Evolutionary conservation across 441 rosid genomes (phyloP).

Genomic region (Gossypium gossypioides): DNA sequence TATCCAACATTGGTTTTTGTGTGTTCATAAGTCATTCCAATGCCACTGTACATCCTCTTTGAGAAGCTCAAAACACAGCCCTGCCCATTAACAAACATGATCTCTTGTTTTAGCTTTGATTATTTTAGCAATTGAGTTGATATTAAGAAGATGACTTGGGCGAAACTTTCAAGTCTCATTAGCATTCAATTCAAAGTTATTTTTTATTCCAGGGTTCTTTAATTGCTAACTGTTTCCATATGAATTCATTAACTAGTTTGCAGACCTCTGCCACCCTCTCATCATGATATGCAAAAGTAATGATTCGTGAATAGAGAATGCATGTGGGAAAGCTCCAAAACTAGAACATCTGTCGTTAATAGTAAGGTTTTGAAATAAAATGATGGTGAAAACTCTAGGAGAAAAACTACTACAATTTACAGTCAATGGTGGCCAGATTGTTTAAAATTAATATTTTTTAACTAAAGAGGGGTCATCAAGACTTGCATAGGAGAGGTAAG

Average conservation of each 20-base stretch:
- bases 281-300: not conserved
- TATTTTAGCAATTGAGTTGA: not conserved
- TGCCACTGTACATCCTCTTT: not conserved
- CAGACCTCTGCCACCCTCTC: not conserved
- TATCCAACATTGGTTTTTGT: conserved; percentile 24
- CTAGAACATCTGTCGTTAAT: not conserved
- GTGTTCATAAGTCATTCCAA: conserved; percentile 20
- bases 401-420: not conserved
- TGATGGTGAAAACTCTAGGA: not conserved
- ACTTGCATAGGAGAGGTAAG: conserved; percentile 19
- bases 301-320: not conserved
- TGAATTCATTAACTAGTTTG: not conserved
- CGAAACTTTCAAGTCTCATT: not conserved
- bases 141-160: not conserved
- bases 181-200: not conserved
- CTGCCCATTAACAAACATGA: not conserved
- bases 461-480: not conserved
- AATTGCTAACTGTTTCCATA: not conserved
- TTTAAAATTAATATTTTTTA: not conserved
- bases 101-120: not conserved
- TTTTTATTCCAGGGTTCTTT: not conserved
- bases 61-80: not conserved
- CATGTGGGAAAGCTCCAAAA: not conserved
- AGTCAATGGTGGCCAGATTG: not conserved
- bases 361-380: not conserved